Evolutionary conservation across 2,329 filamentous ascomycete species (phyloP), one percentile per base, ranked within the genome.

Genomic region (Diplodia seriata): DNA sequence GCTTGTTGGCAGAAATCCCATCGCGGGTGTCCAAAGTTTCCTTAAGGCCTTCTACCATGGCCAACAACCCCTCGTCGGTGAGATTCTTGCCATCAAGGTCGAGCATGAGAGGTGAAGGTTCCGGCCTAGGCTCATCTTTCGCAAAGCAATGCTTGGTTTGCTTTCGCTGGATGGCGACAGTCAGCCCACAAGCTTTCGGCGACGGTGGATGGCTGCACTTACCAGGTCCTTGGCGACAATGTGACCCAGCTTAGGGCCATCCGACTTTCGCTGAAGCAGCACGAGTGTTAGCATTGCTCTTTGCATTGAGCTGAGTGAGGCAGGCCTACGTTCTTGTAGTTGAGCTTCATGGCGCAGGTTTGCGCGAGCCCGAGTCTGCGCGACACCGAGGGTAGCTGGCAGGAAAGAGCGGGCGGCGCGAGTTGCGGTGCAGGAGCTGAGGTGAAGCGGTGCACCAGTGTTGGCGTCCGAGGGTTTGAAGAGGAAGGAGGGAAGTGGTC

Each of bases 141-240:
- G 51, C 50, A 14, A 68, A 64, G 49, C 66, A 66, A 23, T 68
- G 56, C 40, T 26, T 62, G 76, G 72, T 70, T 78, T 81, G 69
- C 69, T 76, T 68, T 14, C 67, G 64, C 78, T 81, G 56, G 31
- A n/a, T 47, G 8, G 4, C n/a, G n/a, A 15, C 29, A 8, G 53
- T 55, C 49, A 72, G 69, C 71, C 76, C 76, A 18, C 73, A 26
- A 62, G 64, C 6, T 69, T 71, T 54, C 70, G 70, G 20, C n/a
- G 67, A 71, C 73, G 36, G 70, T 69, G 20, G 70, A 36, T 33
- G 5, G 9, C 7, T 31, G 31, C 71, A 75, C 72, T 73, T 73
- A 76, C 80, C 63, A 85, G 73, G 65, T 83, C 81, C 66, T 79
- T 81, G 14, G 78, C 80, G 29, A 85, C 80, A 40, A 79, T 79